phyloP scores from a whole-genome alignment of 352 stramenopile species.

The Phytophthora constricta region DNA sequence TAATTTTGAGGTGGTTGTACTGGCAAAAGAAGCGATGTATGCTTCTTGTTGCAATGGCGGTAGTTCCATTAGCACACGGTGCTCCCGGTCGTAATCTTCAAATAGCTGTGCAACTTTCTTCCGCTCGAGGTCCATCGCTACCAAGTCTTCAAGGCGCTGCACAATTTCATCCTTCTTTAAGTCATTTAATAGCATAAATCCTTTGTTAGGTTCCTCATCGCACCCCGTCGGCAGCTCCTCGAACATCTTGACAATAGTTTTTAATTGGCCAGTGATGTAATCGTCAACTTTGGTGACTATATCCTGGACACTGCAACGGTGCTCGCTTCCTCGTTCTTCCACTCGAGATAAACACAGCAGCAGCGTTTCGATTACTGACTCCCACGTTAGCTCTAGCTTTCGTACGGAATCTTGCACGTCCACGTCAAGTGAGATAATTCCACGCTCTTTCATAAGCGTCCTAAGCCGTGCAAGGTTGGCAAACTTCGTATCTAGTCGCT shows the following conservation, averaged over 20 bases:
- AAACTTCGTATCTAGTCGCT: conserved; percentile 59
- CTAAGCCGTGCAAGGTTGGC: conserved; percentile 57
- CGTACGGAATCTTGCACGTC: conserved; percentile 36
- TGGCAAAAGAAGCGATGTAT: conserved; percentile 10
- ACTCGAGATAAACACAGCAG: conserved; percentile 64
- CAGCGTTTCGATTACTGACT: conserved; percentile 68
- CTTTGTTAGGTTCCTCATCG: conserved; percentile 22
- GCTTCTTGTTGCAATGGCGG: conserved; percentile 18
- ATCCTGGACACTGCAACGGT: conserved; percentile 64
- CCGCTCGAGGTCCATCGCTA: conserved; percentile 53
- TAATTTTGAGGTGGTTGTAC: conserved; percentile 1
- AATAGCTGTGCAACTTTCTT: conserved; percentile 51
- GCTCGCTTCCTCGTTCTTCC: conserved; percentile 66
- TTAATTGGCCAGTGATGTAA: conserved; percentile 43
- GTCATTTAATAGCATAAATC: neutral
- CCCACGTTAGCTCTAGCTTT: conserved; percentile 66
- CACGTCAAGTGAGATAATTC: conserved; percentile 10
- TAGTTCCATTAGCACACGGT: conserved; percentile 44
- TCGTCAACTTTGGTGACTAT: conserved; percentile 57
- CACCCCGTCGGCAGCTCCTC: conserved; percentile 36
- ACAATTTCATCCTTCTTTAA: conserved; percentile 39
- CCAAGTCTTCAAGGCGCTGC: conserved; percentile 55
- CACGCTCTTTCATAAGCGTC: conserved; percentile 42
- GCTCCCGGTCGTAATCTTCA: conserved; percentile 53
- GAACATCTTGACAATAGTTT: conserved; percentile 48